These are phyloP conservation scores for Talaromyces sp. DNA, from an alignment of 2,329 filamentous ascomycete genomes.

Conservation along the genomic window DNA sequence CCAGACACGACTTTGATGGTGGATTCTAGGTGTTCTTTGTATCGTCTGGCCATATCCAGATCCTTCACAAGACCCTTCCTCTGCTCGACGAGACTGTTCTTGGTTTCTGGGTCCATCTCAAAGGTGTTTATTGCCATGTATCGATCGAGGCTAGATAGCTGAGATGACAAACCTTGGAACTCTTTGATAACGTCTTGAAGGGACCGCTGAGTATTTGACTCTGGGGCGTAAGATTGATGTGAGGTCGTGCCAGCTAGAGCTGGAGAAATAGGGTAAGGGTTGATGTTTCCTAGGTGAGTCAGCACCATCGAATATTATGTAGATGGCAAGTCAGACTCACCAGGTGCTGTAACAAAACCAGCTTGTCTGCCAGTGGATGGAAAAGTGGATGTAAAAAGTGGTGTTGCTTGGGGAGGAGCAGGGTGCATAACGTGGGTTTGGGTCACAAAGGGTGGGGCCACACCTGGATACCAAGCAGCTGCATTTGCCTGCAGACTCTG, in stretches of 20 bases:
- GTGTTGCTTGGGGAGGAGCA: conserved; percentile 12
- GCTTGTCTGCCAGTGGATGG: conserved; percentile 4
- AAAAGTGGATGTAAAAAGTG: conserved; percentile 1
- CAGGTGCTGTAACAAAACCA: background rate
- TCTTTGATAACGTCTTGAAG: conserved; percentile 25
- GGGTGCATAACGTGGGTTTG: conserved; percentile 10
- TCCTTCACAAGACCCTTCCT: conserved; percentile 31
- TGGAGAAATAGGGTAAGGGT: background rate
- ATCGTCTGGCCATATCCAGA: conserved; percentile 29
- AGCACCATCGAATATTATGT: conserved; percentile 8
- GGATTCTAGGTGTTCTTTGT: conserved; percentile 29
- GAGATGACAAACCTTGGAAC: conserved; percentile 23
- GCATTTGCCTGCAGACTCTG: conserved; percentile 12
- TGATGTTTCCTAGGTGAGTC: background rate
- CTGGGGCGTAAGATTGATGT: conserved; percentile 7
- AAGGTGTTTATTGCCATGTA: conserved; percentile 34
- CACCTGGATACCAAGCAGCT: conserved; percentile 13
- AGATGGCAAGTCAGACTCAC: background rate
- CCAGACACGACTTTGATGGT: conserved; percentile 12
- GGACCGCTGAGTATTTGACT: conserved; percentile 16
- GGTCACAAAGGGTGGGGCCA: conserved; percentile 12
- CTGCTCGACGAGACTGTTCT: conserved; percentile 29
- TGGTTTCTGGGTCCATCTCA: conserved; percentile 28
- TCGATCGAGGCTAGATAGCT: conserved; percentile 32
- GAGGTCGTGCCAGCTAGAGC: conserved; percentile 10